A percentile compares a stretch with the other conserved stretches of the same genome.
Evolutionary conservation across 1,139 yeast species (phyloP).

Genomic region (Diutina siamensis): DNA sequence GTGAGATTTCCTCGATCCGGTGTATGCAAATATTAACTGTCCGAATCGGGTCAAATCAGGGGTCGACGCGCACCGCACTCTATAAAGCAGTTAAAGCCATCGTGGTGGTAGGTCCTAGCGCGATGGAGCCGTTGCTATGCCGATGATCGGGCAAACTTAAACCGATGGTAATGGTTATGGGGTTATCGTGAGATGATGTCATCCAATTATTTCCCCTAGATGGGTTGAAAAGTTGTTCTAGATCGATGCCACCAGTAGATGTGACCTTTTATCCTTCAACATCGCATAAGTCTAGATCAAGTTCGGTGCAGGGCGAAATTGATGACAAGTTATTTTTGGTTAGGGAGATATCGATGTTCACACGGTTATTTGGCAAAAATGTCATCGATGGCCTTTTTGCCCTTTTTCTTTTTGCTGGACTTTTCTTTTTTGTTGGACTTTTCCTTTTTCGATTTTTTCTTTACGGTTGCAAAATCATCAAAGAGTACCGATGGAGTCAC

Average conservation of each 20-base stretch:
- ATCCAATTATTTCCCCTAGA: no score
- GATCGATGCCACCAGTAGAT: no score
- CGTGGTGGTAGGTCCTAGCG: no score
- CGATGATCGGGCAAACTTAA: no score
- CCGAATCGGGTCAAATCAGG: background rate
- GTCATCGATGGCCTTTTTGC: slow-evolving; percentile 43
- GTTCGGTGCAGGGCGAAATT: background rate
- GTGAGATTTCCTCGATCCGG: background rate
- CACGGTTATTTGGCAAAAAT: slow-evolving; percentile 32
- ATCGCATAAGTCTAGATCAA: background rate
- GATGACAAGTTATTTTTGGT: no score
- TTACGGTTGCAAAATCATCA: slow-evolving; percentile 7
- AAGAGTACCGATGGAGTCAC: slow-evolving; percentile 8
- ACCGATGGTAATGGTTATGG: no score
- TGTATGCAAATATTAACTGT: background rate
- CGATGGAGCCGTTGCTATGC: no score
- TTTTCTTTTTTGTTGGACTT: slow-evolving; percentile 14
- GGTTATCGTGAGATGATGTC: no score
- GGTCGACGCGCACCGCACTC: background rate
- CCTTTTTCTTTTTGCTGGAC: slow-evolving; percentile 31
- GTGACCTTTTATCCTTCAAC: background rate
- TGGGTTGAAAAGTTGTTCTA: no score
- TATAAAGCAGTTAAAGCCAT: no score
- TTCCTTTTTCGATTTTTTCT: slow-evolving; percentile 8
- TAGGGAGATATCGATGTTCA: no score